phyloP scores from a whole-genome alignment of 495 filamentous ascomycete species.

The Penicillium verhagenii region DNA sequence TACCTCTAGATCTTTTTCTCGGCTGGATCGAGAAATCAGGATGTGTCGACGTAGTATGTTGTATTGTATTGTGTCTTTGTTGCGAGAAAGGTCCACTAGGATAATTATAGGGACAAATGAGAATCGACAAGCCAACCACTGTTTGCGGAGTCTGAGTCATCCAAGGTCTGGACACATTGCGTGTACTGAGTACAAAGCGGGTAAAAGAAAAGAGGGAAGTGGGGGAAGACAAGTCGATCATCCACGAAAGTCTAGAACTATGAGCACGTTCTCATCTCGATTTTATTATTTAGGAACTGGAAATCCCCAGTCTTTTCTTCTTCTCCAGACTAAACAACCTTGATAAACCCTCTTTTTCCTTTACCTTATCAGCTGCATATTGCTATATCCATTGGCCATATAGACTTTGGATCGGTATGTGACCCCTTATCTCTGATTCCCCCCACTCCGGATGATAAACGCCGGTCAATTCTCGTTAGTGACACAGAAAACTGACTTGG shows the following conservation, averaged over 20 bases:
- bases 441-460: background rate
- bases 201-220: background rate
- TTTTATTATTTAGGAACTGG: background rate
- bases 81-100: background rate
- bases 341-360: background rate
- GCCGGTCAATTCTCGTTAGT: background rate
- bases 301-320: background rate
- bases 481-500: background rate
- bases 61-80: background rate
- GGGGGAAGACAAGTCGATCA: background rate
- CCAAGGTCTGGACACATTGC: background rate
- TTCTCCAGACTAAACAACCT: background rate
- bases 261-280: background rate
- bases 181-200: background rate
- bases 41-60: background rate
- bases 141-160: background rate
- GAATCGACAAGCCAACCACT: background rate
- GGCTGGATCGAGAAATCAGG: too few species aligned
- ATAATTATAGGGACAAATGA: background rate
- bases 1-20: too few species aligned
- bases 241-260: slow-evolving; percentile 3
- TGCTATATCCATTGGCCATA: background rate
- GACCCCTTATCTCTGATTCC: background rate
- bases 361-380: background rate
- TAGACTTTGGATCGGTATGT: background rate